Conservation (phyloP, 345 rosid species). For the Schrenkiella parvula region DNA sequence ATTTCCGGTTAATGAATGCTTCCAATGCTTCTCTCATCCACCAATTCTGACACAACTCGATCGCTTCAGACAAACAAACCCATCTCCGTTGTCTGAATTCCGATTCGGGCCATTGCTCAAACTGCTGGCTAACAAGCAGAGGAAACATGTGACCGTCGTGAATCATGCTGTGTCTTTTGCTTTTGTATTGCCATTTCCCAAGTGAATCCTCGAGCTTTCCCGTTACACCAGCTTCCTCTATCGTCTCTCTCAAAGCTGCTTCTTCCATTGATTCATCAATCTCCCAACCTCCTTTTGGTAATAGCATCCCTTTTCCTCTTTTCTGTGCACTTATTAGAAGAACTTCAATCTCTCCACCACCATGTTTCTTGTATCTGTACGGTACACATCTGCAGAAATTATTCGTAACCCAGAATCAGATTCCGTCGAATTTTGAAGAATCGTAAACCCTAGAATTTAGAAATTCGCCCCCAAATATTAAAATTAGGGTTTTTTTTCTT, state of each 20-base stretch:
- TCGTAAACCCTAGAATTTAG: neutral
- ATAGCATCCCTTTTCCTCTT: conserved; percentile 48
- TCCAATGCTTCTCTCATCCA: conserved; percentile 70
- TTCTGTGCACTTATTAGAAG: conserved; percentile 55
- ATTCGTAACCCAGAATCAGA: neutral
- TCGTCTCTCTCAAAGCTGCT: conserved; percentile 51
- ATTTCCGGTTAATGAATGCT: conserved; percentile 34
- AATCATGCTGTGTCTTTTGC: conserved; percentile 45
- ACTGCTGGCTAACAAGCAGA: conserved; percentile 41
- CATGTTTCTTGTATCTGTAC: conserved; percentile 43
- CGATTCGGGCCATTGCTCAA: conserved; percentile 53
- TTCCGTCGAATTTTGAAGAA: neutral
- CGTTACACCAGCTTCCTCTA: conserved; percentile 59
- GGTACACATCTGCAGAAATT: conserved; percentile 49
- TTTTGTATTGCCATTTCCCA: conserved; percentile 50
- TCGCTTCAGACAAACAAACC: conserved; percentile 48
- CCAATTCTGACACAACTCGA: conserved; percentile 38
- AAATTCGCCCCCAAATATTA: neutral
- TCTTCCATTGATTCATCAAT: conserved; percentile 51
- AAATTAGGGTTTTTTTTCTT: conserved; percentile 5
- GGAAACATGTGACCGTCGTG: conserved; percentile 57
- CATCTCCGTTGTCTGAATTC: conserved; percentile 43
- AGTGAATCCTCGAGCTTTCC: conserved; percentile 42
- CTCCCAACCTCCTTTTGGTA: conserved; percentile 79
- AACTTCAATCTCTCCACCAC: conserved; percentile 44